These are phyloP conservation scores for Pyrenophora tritici-repentis DNA, from an alignment of 2,329 filamentous ascomycete species.

Conservation along the genomic window DNA sequence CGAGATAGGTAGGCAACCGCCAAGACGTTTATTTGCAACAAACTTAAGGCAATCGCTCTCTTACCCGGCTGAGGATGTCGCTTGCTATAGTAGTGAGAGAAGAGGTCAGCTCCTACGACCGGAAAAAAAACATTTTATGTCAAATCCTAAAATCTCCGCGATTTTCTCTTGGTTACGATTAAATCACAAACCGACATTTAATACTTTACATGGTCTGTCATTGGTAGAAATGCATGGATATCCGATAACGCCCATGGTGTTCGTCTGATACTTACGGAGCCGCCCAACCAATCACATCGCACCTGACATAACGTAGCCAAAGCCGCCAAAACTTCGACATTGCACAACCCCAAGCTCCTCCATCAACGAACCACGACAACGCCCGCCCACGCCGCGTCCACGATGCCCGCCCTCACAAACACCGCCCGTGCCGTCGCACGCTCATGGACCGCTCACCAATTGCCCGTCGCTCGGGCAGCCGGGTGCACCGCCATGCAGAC, in stretches of 20 bases:
- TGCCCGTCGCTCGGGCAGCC: slow-evolving; percentile 54
- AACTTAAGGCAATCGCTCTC: no score
- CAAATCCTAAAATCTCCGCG: no score
- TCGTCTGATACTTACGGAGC: slow-evolving; percentile 5
- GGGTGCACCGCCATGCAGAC: slow-evolving; percentile 52
- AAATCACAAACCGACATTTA: no score
- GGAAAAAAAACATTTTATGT: no score
- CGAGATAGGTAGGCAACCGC: no score
- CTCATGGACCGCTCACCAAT: slow-evolving; percentile 53
- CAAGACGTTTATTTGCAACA: no score
- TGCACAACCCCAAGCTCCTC: slow-evolving; percentile 25
- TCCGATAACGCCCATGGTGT: slow-evolving; percentile 12
- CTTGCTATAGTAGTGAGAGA: no score
- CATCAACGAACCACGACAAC: slow-evolving; percentile 27
- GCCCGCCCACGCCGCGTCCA: slow-evolving; percentile 41
- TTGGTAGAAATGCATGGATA: no score
- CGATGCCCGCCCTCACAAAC: slow-evolving; percentile 57
- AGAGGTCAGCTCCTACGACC: no score
- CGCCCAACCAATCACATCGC: slow-evolving; percentile 8
- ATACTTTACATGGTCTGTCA: no score
- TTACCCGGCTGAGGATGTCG: no score
- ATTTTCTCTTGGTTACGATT: no score
- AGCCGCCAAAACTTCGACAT: slow-evolving; percentile 34
- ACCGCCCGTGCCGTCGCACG: slow-evolving; percentile 54
- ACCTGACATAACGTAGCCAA: slow-evolving; percentile 19